phyloP scores from a whole-genome alignment of 257 asterid species.

The Scutellaria galericulata region DNA sequence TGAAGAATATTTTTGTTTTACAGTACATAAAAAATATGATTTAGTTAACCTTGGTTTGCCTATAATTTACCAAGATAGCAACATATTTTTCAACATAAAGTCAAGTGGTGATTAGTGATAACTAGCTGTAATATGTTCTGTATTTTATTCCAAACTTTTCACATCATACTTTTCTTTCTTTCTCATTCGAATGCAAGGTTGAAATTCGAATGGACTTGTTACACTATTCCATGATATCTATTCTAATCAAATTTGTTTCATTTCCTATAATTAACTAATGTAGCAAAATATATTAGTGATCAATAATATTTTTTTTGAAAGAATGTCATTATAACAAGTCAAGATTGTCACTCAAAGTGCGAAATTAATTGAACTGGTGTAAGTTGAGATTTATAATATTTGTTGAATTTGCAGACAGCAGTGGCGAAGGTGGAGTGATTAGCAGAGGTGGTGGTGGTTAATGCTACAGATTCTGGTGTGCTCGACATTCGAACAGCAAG shows the following conservation, averaged over 20 bases:
- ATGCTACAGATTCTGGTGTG: too few relatives aligned
- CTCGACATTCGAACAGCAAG: too few relatives aligned
- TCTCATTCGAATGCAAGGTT: not conserved
- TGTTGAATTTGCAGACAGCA: too few relatives aligned
- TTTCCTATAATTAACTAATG: not conserved
- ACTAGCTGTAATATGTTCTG: slow-evolving; percentile 6
- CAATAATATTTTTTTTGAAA: not conserved
- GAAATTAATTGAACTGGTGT: not conserved
- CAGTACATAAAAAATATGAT: not conserved
- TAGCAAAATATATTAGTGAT: not conserved
- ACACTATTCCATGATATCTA: not conserved
- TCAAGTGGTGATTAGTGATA: not conserved
- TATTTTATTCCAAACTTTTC: not conserved
- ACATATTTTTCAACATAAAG: not conserved
- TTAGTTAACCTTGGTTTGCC: slow-evolving; percentile 7
- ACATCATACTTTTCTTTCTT: not conserved
- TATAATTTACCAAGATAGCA: not conserved
- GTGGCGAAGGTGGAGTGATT: too few relatives aligned
- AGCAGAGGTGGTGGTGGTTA: too few relatives aligned
- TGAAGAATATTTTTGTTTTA: not conserved
- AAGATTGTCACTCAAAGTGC: not conserved
- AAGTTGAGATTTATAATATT: too few relatives aligned
- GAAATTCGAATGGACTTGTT: slow-evolving; percentile 12
- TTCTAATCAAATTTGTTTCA: not conserved
- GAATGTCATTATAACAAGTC: not conserved